Evolutionary conservation across 2,329 filamentous ascomycete genomes (phyloP).

Genomic region (Bipolaris gigantea): DNA sequence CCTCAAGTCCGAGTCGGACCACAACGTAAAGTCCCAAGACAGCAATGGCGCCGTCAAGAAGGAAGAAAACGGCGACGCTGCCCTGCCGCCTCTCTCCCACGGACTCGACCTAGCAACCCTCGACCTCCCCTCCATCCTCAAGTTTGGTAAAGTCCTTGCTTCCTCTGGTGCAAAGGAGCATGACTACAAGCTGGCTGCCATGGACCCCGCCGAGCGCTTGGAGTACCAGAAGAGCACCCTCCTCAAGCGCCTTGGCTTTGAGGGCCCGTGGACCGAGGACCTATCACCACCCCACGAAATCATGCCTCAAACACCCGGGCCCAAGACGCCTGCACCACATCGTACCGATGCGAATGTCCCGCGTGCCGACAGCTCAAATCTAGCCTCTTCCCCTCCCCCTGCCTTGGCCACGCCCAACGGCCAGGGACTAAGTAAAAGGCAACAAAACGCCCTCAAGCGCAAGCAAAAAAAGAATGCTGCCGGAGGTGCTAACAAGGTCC

Average conservation of each 20-base stretch:
- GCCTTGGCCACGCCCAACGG: constrained; percentile 47
- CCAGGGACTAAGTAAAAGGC: constrained; percentile 75
- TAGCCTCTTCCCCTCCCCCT: constrained; percentile 53
- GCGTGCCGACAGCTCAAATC: constrained; percentile 51
- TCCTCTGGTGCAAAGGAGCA: constrained; percentile 79
- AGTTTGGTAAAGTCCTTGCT: constrained; percentile 79
- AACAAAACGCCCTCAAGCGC: constrained; percentile 91
- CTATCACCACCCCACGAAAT: constrained; percentile 72
- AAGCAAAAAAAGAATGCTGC: constrained; percentile 91
- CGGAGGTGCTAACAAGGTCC: constrained; percentile 84
- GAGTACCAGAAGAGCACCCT: constrained; percentile 89
- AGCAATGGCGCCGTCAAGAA: constrained; percentile 48
- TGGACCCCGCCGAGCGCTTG: constrained; percentile 80
- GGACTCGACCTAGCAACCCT: constrained; percentile 73
- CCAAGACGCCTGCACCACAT: constrained; percentile 44
- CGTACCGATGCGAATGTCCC: constrained; percentile 56
- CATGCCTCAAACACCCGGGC: constrained; percentile 44
- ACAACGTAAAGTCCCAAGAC: constrained; percentile 62
- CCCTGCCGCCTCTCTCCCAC: constrained; percentile 54
- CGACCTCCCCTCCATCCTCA: constrained; percentile 78
- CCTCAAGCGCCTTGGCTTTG: constrained; percentile 75
- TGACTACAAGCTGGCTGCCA: constrained; percentile 78
- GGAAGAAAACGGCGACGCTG: constrained; percentile 55
- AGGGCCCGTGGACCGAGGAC: constrained; percentile 82
- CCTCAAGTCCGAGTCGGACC: constrained; percentile 45